Conservation (phyloP, 495 filamentous ascomycete species). For the Paragyromitra xinjiangensis region DNA sequence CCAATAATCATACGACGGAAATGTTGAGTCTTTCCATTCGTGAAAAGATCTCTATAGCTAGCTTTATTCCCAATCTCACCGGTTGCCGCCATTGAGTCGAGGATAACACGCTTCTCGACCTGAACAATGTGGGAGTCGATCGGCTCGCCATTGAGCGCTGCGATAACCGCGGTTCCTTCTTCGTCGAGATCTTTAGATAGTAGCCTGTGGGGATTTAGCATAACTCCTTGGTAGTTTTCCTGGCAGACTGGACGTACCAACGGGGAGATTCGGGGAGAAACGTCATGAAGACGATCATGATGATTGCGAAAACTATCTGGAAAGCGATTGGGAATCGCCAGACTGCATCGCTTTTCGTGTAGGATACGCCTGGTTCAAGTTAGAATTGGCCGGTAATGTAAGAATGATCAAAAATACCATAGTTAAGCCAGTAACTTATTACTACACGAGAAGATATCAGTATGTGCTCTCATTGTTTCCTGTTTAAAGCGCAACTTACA, state of each 20-base stretch:
- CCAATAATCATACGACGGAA: slow-evolving; percentile 72
- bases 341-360: slow-evolving; percentile 69
- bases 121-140: slow-evolving; percentile 64
- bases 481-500: slow-evolving; percentile 16
- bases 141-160: slow-evolving; percentile 71
- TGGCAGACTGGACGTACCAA: slow-evolving; percentile 60
- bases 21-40: slow-evolving; percentile 71
- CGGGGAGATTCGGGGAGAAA: slow-evolving; percentile 80
- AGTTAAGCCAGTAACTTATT: slow-evolving; percentile 86
- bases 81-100: slow-evolving; percentile 72
- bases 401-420: slow-evolving; percentile 58
- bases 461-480: background rate
- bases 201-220: slow-evolving; percentile 58
- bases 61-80: slow-evolving; percentile 67
- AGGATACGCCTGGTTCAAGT: slow-evolving; percentile 64
- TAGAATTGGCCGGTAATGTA: background rate
- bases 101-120: slow-evolving; percentile 69
- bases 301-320: slow-evolving; percentile 76
- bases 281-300: slow-evolving; percentile 70
- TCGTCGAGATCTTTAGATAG: slow-evolving; percentile 72
- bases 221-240: background rate
- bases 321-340: slow-evolving; percentile 88
- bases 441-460: slow-evolving; percentile 58
- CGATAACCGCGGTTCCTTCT: slow-evolving; percentile 74
- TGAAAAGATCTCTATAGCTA: slow-evolving; percentile 67